Base-by-base conservation (phyloP, 2,329 filamentous ascomycete species). In the Cucurbitaria berberidis region DNA sequence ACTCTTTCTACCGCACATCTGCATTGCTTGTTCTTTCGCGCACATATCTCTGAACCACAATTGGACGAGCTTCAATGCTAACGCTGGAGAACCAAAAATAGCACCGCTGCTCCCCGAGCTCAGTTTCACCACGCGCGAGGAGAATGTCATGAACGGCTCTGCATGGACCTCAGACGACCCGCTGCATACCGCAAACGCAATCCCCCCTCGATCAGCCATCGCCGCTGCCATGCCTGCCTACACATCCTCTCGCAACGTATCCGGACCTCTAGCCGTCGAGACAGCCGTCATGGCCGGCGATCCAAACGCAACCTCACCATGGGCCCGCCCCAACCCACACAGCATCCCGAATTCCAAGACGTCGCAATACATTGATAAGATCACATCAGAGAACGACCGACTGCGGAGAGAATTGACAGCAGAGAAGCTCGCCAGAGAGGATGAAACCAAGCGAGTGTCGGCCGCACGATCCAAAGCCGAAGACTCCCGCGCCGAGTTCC, bases 321-420 rank as follows among this genome's bases (percentile, higher is more conserved):
- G 70, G 67, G 59, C 60, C 22, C 67, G 67, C 18, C 59, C 66
- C 19, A 70, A 69, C 47, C 64, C 67, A 19, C 59, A 67, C 59
- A 67, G 58, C 54, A 59, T 69, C 9, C 65, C 65, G 24, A 69
- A 69, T 50, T 70, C 69, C 15, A 75, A 75, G 45, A 74, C 72
- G 1, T 73, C 69, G 4, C 72, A 74, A 30, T 74, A 73, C 57
- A 93, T 95, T 73, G 91, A 95, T 76, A 86, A 86, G 68, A 82
- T 95, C 48, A 90, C 91, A 69, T 87, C 87, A 47, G 90, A 93
- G 69, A 92, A 92, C 63, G 90, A 93, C 67, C 83, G 86, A 35
- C 79, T 93, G 40, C 89, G 89, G 64, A 84, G 89, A 46, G 89
- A 93, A 59, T 67, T 80, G 38, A 74, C 73, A 27, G 72, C 75